A percentile compares a stretch with the other conserved stretches of the same genome.
Evolutionary conservation across 805 yeast species (phyloP).

Genomic region (Schizosaccharomyces cryophilus): DNA sequence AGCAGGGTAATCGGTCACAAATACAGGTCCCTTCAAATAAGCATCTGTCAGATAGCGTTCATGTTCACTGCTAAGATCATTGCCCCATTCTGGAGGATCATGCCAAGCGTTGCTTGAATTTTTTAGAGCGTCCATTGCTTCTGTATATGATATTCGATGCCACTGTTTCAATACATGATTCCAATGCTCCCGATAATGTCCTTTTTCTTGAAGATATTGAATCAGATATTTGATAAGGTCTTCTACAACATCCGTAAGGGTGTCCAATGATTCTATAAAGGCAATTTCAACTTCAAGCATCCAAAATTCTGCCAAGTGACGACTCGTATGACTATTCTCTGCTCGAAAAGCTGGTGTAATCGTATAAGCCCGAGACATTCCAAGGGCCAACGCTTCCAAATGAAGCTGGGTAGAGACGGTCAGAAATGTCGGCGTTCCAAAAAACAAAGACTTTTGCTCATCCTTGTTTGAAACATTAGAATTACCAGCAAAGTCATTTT

Average conservation of each 20-base stretch:
- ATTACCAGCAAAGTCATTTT: constrained; percentile 2
- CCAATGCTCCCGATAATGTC: constrained; percentile 27
- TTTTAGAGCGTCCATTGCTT: constrained; percentile 38
- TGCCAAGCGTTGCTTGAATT: constrained; percentile 16
- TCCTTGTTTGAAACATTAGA: constrained; percentile 9
- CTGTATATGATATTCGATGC: constrained; percentile 48
- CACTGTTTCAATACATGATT: constrained; percentile 27
- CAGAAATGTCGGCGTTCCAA: constrained; percentile 41
- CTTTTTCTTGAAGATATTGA: neutral
- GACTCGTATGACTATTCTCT: constrained; percentile 67
- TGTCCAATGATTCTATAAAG: constrained; percentile 29
- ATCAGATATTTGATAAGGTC: constrained; percentile 27
- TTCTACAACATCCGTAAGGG: constrained; percentile 44
- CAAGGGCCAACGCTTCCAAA: constrained; percentile 52
- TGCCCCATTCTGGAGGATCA: constrained; percentile 40
- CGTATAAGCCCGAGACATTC: constrained; percentile 66
- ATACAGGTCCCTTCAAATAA: constrained; percentile 44
- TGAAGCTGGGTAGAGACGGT: constrained; percentile 88
- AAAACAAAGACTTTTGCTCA: constrained; percentile 19
- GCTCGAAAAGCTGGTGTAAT: constrained; percentile 84
- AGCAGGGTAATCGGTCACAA: constrained; percentile 70
- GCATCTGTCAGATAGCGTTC: constrained; percentile 75
- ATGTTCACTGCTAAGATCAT: constrained; percentile 53
- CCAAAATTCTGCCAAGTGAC: constrained; percentile 91
- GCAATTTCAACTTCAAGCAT: constrained; percentile 85